Evolutionary conservation across 352 stramenopile species (phyloP).

Genomic region (Globisporangium viniferum): DNA sequence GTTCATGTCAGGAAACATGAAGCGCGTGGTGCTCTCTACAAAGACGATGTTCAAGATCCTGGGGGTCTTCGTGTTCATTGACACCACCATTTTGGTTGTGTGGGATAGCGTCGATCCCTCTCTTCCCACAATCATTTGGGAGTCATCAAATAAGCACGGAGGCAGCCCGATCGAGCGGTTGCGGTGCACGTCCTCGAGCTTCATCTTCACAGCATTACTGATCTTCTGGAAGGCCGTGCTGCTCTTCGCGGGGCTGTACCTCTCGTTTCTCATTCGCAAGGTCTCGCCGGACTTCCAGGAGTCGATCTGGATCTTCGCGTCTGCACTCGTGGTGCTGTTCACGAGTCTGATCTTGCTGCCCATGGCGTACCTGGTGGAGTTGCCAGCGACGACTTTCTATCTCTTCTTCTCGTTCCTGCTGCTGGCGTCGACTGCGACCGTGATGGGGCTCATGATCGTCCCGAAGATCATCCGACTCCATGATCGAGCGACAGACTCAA

Average conservation of each 20-base stretch:
- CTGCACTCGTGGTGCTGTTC: slow-evolving; percentile 22
- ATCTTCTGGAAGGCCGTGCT: slow-evolving; percentile 63
- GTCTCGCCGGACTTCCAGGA: slow-evolving; percentile 30
- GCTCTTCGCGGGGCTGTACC: slow-evolving; percentile 37
- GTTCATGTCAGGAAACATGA: slow-evolving; percentile 37
- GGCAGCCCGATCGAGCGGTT: background rate
- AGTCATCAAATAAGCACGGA: background rate
- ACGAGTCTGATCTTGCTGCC: slow-evolving; percentile 24
- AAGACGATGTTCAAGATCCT: slow-evolving; percentile 47
- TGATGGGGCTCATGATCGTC: slow-evolving; percentile 28
- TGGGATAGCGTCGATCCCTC: slow-evolving; percentile 18
- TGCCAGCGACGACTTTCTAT: slow-evolving; percentile 22
- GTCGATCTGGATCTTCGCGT: slow-evolving; percentile 37
- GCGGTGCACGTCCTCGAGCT: background rate
- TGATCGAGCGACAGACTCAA: background rate
- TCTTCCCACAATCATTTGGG: background rate
- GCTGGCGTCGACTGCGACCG: slow-evolving; percentile 18
- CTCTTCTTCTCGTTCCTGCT: slow-evolving; percentile 19
- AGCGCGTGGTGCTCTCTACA: slow-evolving; percentile 40
- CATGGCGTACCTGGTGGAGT: slow-evolving; percentile 25
- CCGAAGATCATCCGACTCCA: slow-evolving; percentile 16
- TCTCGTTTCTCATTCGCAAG: slow-evolving; percentile 61
- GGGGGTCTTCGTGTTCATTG: slow-evolving; percentile 29
- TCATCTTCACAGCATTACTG: slow-evolving; percentile 43
- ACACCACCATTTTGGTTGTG: slow-evolving; percentile 25